These are phyloP conservation scores for Funneliformis mosseae DNA, from an alignment of 192 early-diverging fungal species.

Conservation along the genomic window DNA sequence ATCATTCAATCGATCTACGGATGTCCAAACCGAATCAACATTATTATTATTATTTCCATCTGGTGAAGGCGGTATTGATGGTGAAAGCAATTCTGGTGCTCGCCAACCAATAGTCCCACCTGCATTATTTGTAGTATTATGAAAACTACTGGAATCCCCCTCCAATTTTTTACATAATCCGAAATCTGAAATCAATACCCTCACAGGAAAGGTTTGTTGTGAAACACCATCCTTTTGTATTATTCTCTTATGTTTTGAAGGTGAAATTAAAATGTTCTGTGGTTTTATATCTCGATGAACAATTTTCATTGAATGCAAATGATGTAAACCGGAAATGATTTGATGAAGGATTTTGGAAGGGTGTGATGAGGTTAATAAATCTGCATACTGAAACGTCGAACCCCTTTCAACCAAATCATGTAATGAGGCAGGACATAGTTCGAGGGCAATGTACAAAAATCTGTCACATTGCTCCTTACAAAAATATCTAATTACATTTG, in stretches of 20 bases:
- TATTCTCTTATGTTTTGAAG: slow-evolving; percentile 38
- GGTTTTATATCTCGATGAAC: slow-evolving; percentile 99
- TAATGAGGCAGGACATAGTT: slow-evolving; percentile 88
- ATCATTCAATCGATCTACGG: slow-evolving; percentile 29
- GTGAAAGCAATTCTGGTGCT: slow-evolving; percentile 80
- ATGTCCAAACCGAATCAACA: slow-evolving; percentile 10
- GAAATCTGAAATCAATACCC: slow-evolving; percentile 95
- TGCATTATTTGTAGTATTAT: slow-evolving; percentile 79
- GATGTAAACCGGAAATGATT: slow-evolving; percentile 82
- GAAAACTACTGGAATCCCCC: slow-evolving; percentile 91
- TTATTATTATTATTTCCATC: background rate
- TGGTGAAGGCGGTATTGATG: slow-evolving; percentile 30
- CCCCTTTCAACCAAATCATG: slow-evolving; percentile 80
- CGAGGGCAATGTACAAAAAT: slow-evolving; percentile 97
- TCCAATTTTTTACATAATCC: slow-evolving; percentile 94
- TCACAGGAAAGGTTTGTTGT: slow-evolving; percentile 42
- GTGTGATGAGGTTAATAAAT: slow-evolving; percentile 55
- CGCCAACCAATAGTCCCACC: slow-evolving; percentile 97
- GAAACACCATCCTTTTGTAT: slow-evolving; percentile 37
- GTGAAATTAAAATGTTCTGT: slow-evolving; percentile 86
- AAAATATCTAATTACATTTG: slow-evolving; percentile 96
- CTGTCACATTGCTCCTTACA: slow-evolving; percentile 84
- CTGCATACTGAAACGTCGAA: slow-evolving; percentile 44
- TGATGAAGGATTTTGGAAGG: slow-evolving; percentile 77
- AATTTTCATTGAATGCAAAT: slow-evolving; percentile 92